Conservation (phyloP, 2,329 filamentous ascomycete species). For the Fusarium kyushuense region DNA sequence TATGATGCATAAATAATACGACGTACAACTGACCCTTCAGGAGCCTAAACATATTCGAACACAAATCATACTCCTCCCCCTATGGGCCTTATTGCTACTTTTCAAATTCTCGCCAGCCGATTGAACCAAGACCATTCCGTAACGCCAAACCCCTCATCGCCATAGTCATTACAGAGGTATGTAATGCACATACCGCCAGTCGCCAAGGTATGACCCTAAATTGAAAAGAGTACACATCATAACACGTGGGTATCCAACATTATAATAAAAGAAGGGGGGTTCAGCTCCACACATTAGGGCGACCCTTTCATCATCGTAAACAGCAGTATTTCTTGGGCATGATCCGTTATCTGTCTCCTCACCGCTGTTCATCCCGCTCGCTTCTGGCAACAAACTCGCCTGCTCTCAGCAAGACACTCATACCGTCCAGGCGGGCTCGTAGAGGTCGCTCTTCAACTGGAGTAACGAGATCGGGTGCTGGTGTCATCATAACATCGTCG, state of each 20-base stretch:
- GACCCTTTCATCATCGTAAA: neutral
- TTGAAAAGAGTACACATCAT: slow-evolving; percentile 29
- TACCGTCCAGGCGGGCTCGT: slow-evolving; percentile 62
- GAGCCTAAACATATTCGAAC: neutral
- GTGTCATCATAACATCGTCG: slow-evolving; percentile 51
- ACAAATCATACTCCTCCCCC: neutral
- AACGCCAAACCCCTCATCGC: slow-evolving; percentile 32
- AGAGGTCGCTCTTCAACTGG: slow-evolving; percentile 39
- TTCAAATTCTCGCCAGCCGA: neutral
- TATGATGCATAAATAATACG: neutral
- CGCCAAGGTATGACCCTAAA: slow-evolving; percentile 8
- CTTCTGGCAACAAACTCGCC: slow-evolving; percentile 69
- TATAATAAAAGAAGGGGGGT: slow-evolving; percentile 23
- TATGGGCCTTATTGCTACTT: slow-evolving; percentile 15
- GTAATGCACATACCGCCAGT: slow-evolving; percentile 3
- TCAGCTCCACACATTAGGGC: neutral
- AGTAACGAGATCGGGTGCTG: slow-evolving; percentile 39
- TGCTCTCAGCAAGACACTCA: slow-evolving; percentile 69
- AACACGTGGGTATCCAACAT: slow-evolving; percentile 40
- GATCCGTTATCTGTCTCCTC: slow-evolving; percentile 2
- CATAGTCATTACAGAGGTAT: slow-evolving; percentile 23
- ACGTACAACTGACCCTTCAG: neutral
- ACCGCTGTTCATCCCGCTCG: slow-evolving; percentile 38
- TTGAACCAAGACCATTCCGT: slow-evolving; percentile 1
- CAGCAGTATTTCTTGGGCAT: neutral